Percentiles rank a stretch among this genome's conserved stretches.
Evolutionary conservation across 2,329 filamentous ascomycete species (phyloP).

Genomic region (Camillea tinctor): DNA sequence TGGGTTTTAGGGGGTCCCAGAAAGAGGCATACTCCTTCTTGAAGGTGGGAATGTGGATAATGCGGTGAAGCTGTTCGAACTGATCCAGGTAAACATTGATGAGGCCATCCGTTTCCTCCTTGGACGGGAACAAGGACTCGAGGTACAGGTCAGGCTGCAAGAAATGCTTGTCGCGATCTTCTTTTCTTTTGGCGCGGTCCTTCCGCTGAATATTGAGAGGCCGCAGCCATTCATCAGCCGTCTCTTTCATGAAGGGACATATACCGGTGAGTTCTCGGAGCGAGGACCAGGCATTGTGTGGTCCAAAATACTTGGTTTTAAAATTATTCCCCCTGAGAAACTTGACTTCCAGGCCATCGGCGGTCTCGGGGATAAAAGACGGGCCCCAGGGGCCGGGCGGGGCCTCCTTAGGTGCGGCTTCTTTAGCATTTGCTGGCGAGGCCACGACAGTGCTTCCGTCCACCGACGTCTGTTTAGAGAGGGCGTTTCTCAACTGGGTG

Average conservation of each 20-base stretch:
- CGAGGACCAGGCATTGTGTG: conserved; percentile 60
- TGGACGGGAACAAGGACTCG: conserved; percentile 49
- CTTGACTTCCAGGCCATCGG: conserved; percentile 45
- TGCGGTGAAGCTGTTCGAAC: conserved; percentile 55
- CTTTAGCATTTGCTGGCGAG: conserved; percentile 47
- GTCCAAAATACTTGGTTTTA: conserved; percentile 59
- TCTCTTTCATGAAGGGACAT: conserved; percentile 61
- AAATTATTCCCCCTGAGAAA: conserved; percentile 60
- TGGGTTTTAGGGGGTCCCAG: conserved; percentile 47
- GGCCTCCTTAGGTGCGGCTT: conserved; percentile 36
- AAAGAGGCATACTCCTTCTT: conserved; percentile 54
- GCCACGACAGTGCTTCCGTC: conserved; percentile 52
- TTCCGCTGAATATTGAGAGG: conserved; percentile 57
- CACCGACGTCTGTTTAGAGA: conserved; percentile 46
- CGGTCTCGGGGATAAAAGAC: conserved; percentile 32
- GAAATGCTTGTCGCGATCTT: conserved; percentile 51
- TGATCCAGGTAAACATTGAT: conserved; percentile 52
- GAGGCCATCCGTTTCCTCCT: conserved; percentile 48
- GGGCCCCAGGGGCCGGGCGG: conserved; percentile 37
- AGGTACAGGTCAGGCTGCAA: conserved; percentile 47
- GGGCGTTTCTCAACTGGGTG: conserved; percentile 52
- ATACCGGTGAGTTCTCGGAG: conserved; percentile 56
- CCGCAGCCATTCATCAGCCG: conserved; percentile 59
- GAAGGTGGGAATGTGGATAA: conserved; percentile 61
- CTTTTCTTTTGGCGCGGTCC: conserved; percentile 52